These are phyloP conservation scores for Phytophthora citrophthora DNA, from an alignment of 352 stramenopile genomes.

Conservation along the genomic window DNA sequence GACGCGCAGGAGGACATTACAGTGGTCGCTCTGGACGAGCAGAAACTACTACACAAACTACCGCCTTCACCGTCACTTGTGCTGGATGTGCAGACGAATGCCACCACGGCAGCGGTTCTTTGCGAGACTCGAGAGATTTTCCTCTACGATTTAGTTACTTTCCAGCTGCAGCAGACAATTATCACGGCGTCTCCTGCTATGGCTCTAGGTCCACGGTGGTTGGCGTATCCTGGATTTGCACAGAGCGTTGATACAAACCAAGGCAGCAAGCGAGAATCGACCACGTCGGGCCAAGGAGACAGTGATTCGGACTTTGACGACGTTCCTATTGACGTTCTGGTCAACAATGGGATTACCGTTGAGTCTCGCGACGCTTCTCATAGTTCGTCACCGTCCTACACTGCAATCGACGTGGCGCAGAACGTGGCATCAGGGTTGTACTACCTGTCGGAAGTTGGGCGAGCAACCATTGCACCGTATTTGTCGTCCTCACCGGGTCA, in stretches of 20 bases:
- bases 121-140: conserved; percentile 75
- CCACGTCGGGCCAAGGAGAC: conserved; percentile 29
- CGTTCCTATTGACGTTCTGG: conserved; percentile 46
- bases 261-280: conserved; percentile 27
- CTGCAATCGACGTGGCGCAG: conserved; percentile 84
- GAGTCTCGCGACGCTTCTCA: conserved; percentile 32
- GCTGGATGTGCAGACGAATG: conserved; percentile 74
- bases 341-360: conserved; percentile 35
- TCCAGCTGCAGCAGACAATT: conserved; percentile 54
- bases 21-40: conserved; percentile 56
- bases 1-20: conserved; percentile 56
- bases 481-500: conserved; percentile 70
- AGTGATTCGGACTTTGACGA: conserved; percentile 63
- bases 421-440: conserved; percentile 89
- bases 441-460: conserved; percentile 78
- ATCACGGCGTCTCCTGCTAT: conserved; percentile 63
- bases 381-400: conserved; percentile 56
- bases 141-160: conserved; percentile 63
- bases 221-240: conserved; percentile 67
- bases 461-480: conserved; percentile 75
- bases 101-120: conserved; percentile 56
- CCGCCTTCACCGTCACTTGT: conserved; percentile 68
- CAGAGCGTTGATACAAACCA: conserved; percentile 14
- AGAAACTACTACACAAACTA: conserved; percentile 59
- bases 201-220: conserved; percentile 69